Conservation (phyloP, 148 eudicot species). For the Nepenthes mirabilis region DNA sequence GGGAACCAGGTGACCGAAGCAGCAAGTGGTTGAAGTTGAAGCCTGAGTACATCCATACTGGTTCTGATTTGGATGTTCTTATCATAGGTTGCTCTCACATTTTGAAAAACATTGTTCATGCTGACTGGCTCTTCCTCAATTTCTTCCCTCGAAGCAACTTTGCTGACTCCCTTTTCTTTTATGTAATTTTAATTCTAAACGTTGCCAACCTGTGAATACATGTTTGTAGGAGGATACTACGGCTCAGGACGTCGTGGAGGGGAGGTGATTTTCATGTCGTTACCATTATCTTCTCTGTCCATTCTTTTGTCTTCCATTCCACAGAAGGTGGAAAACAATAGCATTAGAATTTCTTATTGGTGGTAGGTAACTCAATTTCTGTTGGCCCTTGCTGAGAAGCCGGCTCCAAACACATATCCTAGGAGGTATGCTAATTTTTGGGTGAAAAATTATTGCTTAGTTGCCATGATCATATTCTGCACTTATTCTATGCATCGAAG, state of each 20-base stretch:
- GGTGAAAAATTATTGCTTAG: neutral
- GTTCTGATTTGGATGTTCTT: slow-evolving; percentile 85
- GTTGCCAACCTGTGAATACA: slow-evolving; percentile 1
- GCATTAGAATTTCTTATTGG: slow-evolving; percentile 4
- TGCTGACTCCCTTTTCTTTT: neutral
- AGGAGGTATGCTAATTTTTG: slow-evolving; percentile 29
- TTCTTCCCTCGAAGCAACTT: neutral
- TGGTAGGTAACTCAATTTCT: slow-evolving; percentile 75
- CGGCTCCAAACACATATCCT: slow-evolving; percentile 47
- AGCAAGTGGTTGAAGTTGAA: slow-evolving; percentile 88
- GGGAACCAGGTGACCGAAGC: slow-evolving; percentile 95
- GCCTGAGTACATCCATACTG: slow-evolving; percentile 76
- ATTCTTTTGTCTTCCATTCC: neutral
- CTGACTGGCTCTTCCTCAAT: neutral
- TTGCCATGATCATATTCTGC: neutral
- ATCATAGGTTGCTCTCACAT: slow-evolving; percentile 40
- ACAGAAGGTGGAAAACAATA: neutral
- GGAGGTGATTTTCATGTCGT: slow-evolving; percentile 26
- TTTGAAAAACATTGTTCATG: neutral
- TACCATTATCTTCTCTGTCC: neutral
- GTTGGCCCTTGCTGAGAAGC: slow-evolving; percentile 83
- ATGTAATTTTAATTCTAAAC: neutral
- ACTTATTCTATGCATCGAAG: no score
- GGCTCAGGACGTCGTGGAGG: slow-evolving; percentile 98
- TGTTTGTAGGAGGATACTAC: slow-evolving; percentile 71